Conservation (phyloP, 2,329 filamentous ascomycete species). For the Aureobasidium pullulans region DNA sequence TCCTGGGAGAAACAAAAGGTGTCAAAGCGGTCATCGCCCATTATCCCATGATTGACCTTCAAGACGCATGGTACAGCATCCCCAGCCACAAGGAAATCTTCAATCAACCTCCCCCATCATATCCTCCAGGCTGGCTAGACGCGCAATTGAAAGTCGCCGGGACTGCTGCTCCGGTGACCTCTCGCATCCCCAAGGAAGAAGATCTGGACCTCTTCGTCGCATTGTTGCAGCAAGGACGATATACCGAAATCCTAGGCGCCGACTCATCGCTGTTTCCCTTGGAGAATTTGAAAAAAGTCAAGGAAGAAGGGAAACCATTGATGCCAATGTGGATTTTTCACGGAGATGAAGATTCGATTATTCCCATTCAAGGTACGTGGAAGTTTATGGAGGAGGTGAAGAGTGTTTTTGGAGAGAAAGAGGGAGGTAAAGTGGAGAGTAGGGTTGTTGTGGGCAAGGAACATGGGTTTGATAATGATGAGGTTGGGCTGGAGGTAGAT, state of each 20-base stretch:
- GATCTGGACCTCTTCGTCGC: conserved; percentile 17
- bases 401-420: neutral
- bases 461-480: conserved; percentile 31
- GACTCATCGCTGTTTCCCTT: conserved; percentile 23
- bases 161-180: neutral
- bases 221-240: conserved; percentile 16
- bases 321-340: conserved; percentile 29
- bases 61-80: neutral
- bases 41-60: conserved; percentile 28
- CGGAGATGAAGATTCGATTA: conserved; percentile 25
- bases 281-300: conserved; percentile 21
- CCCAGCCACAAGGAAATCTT: conserved; percentile 15
- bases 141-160: conserved; percentile 4
- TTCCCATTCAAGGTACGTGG: neutral
- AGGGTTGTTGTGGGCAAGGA: conserved; percentile 22
- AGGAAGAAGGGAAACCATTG: conserved; percentile 16
- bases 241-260: conserved; percentile 13
- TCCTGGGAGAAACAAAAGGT: conserved; percentile 21
- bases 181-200: conserved; percentile 5
- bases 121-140: conserved; percentile 10
- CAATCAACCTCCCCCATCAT: neutral
- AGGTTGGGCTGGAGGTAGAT: conserved; percentile 19
- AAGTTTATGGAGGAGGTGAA: neutral
- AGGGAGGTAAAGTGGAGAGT: conserved; percentile 19
- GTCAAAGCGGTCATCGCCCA: conserved; percentile 20